A percentile compares a stretch with the other conserved stretches of the same genome.
Conservation (phyloP, 192 early-diverging fungal genomes). For the Rhizophlyctis rosea region DNA sequence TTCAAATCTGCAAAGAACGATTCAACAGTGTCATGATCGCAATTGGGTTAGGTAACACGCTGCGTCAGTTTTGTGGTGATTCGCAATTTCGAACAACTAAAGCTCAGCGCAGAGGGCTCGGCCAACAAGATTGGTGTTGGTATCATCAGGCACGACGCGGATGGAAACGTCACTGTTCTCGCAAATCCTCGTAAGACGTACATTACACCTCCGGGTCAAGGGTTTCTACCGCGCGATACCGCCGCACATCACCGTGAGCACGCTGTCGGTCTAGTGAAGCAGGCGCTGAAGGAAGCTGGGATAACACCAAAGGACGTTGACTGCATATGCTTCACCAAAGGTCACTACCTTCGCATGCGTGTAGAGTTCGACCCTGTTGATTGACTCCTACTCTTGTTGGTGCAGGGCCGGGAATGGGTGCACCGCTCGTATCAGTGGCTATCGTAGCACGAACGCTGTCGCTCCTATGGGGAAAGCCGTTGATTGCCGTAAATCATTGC, state of each 20-base stretch:
- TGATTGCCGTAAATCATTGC: conserved; percentile 97
- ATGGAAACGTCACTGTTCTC: conserved; percentile 62
- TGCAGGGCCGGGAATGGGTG: conserved; percentile 94
- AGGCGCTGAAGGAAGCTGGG: conserved; percentile 76
- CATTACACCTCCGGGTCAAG: conserved; percentile 93
- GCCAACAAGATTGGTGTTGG: conserved; percentile 99
- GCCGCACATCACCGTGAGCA: conserved; percentile 84
- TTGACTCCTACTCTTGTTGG: neutral
- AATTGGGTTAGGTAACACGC: conserved; percentile 30
- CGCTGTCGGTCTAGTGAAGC: conserved; percentile 67
- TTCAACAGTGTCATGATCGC: conserved; percentile 20
- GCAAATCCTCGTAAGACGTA: conserved; percentile 92
- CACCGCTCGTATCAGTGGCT: conserved; percentile 87
- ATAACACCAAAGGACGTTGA: conserved; percentile 75
- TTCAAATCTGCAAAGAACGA: neutral
- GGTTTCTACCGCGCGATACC: conserved; percentile 92
- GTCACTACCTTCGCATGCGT: conserved; percentile 26
- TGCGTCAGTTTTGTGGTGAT: no score
- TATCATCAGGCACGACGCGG: conserved; percentile 71
- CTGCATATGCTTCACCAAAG: conserved; percentile 94
- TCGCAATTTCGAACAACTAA: no score
- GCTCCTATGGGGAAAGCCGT: conserved; percentile 85
- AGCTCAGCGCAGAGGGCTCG: conserved; percentile 54
- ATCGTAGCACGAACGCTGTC: conserved; percentile 89
- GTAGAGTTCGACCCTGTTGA: neutral